A percentile compares a stretch with the other conserved stretches of the same genome.
These are phyloP conservation scores for Artemisia tridentata DNA, from an alignment of 129 eudicot genomes.

Conservation along the genomic window DNA sequence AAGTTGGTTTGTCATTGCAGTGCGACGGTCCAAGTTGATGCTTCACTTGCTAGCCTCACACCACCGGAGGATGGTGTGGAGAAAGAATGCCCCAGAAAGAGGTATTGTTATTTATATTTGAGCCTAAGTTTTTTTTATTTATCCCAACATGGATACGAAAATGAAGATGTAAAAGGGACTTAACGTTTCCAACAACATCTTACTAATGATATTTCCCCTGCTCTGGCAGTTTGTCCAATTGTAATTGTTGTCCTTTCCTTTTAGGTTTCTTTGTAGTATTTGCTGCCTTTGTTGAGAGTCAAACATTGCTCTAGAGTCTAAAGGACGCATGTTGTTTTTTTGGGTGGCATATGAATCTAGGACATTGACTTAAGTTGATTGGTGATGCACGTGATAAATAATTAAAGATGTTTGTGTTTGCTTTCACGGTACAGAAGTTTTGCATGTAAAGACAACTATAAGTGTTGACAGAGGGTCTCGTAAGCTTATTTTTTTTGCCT, in stretches of 20 bases:
- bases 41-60: slow-evolving; percentile 39
- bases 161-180: not conserved
- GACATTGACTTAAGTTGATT: not conserved
- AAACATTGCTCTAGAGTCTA: no score
- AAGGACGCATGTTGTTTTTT: not conserved
- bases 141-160: not conserved
- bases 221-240: not conserved
- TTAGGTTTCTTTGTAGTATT: no score
- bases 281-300: not conserved
- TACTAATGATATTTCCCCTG: not conserved
- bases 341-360: not conserved
- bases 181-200: not conserved
- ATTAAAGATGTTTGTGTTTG: not conserved
- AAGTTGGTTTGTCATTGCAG: slow-evolving; percentile 42
- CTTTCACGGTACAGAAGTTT: not conserved
- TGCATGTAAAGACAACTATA: not conserved
- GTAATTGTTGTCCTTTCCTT: no score
- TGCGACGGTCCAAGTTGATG: slow-evolving; percentile 35
- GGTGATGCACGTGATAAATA: not conserved
- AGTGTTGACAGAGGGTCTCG: not conserved
- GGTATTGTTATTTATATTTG: slow-evolving; percentile 37
- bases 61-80: slow-evolving; percentile 41
- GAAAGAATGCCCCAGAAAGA: slow-evolving; percentile 57
- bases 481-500: not conserved
- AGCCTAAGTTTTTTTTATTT: not conserved